phyloP scores from a whole-genome alignment of 2,329 filamentous ascomycete species.

The Penicillium decumbens region DNA sequence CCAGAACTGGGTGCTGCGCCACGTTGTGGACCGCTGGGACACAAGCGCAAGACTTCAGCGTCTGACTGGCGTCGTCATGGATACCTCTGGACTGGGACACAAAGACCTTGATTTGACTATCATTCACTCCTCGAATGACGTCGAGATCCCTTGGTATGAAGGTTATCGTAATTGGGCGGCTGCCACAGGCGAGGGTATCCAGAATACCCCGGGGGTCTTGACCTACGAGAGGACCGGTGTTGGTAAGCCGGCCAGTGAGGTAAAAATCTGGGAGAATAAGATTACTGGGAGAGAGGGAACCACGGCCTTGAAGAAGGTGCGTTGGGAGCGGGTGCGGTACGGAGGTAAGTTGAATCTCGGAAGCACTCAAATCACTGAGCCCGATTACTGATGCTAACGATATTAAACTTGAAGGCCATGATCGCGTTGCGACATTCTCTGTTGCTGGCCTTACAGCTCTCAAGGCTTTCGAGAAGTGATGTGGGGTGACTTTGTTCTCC shows the following conservation, averaged over 20 bases:
- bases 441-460: conserved; percentile 37
- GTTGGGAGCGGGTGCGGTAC: conserved; percentile 44
- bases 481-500: background rate
- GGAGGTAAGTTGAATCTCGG: conserved; percentile 34
- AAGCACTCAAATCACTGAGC: background rate
- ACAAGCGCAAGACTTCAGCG: conserved; percentile 60
- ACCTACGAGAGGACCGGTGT: conserved; percentile 26
- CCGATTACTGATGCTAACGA: background rate
- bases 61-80: conserved; percentile 33
- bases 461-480: conserved; percentile 33
- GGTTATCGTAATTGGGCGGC: conserved; percentile 39
- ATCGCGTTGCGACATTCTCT: conserved; percentile 40
- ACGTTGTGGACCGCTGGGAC: conserved; percentile 76
- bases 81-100: conserved; percentile 50
- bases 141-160: conserved; percentile 68
- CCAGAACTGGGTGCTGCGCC: conserved; percentile 55
- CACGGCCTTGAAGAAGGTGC: conserved; percentile 34
- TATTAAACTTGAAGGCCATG: conserved; percentile 31
- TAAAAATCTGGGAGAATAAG: conserved; percentile 38
- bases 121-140: conserved; percentile 75
- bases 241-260: conserved; percentile 29
- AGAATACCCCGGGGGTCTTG: conserved; percentile 27
- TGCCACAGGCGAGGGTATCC: conserved; percentile 30
- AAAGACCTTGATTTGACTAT: conserved; percentile 61
- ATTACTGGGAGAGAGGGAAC: conserved; percentile 15